Percentiles rank a stretch among this genome's conserved stretches.
These are phyloP conservation scores for Tausonia pullulans DNA, from an alignment of 1,284 basidiomycete genomes.

Conservation along the genomic window DNA sequence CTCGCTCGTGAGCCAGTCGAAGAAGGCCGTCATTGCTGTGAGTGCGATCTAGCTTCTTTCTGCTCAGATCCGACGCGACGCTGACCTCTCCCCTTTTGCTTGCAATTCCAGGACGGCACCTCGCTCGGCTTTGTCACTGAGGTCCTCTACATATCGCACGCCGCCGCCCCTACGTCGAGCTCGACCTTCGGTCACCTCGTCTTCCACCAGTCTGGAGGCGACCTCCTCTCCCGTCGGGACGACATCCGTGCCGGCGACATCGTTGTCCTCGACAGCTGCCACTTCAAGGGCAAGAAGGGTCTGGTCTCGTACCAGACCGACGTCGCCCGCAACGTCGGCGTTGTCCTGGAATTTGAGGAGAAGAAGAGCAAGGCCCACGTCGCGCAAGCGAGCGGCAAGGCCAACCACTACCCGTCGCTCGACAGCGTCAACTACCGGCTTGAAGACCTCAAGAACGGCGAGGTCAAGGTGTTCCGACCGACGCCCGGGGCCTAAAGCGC, in stretches of 20 bases:
- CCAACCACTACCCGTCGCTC: constrained; percentile 5
- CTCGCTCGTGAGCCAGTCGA: constrained; percentile 57
- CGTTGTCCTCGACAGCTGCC: constrained; percentile 44
- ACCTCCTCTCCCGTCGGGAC: constrained; percentile 58
- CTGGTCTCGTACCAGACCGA: constrained; percentile 58
- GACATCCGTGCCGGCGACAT: constrained; percentile 81
- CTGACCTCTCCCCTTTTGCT: not conserved
- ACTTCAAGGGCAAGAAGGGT: constrained; percentile 74
- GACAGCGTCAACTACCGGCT: constrained; percentile 52
- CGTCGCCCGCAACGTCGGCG: constrained; percentile 53
- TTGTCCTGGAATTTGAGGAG: constrained; percentile 66
- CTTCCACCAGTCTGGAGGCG: constrained; percentile 54
- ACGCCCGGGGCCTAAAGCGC: not conserved
- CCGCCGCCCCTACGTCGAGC: constrained; percentile 39
- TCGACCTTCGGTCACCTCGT: constrained; percentile 46
- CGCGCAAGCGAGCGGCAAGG: constrained; percentile 52
- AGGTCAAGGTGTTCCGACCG: constrained; percentile 47
- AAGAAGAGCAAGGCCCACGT: constrained; percentile 76
- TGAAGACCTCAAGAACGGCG: constrained; percentile 78
- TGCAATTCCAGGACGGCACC: constrained; percentile 49
- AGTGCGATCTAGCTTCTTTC: constrained; percentile 15
- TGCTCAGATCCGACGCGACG: too few species aligned
- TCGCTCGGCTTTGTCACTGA: constrained; percentile 62
- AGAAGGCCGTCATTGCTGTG: constrained; percentile 55
- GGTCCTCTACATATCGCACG: constrained; percentile 36